Base-by-base conservation (phyloP, 192 early-diverging fungal genomes). In the Coemansia biformis region DNA sequence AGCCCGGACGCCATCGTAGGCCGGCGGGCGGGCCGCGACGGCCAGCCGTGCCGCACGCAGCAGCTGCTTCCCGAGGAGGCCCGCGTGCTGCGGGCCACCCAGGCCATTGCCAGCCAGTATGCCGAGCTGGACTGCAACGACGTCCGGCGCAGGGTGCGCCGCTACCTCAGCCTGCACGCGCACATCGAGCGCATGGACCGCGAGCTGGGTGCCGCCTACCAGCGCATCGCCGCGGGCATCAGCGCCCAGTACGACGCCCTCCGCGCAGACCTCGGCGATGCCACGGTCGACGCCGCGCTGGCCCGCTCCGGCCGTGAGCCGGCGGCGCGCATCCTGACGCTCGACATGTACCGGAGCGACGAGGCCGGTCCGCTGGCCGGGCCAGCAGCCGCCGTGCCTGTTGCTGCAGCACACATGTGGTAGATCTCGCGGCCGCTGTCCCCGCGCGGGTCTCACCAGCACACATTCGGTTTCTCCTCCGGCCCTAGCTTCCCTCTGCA, bases 51-150 rank as follows among this genome's bases (percentile, higher is more conserved):
- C 33, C 63, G 54, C 47, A 53, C 33, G 26, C 63, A 63, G 37
- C 41, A 21, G 22, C 43, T 74, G 54, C 59, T 57, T 16, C 58
- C 58, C 5, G 58, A 57, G 7, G 58, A 74, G 42, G 52, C 46
- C 4, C 58, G 54, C 14, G 45, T 74, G 46, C 50, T 74, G 28
- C 41, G 42, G 10, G 54, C 63, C 9, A 61, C 23, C 12, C 46
- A 53, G 38, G 54, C 63, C 0, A 43, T 58, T 2, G 30, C 26
- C 1, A 58, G 61, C 26, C 50, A 33, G 38, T 62, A 74, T 30
- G 30, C 38, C 16, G 62, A 62, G 37, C 46, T 58, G 29, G 54
- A 38, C 35, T 51, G 54, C 18, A 47, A 39, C 33, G 63, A 58
- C 6, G 51, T 49, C 17, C 63, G 48, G 28, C 57, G 51, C 14